These are phyloP conservation scores for Leishmania tarentolae DNA, from an alignment of 208 protist genomes.

Conservation along the genomic window DNA sequence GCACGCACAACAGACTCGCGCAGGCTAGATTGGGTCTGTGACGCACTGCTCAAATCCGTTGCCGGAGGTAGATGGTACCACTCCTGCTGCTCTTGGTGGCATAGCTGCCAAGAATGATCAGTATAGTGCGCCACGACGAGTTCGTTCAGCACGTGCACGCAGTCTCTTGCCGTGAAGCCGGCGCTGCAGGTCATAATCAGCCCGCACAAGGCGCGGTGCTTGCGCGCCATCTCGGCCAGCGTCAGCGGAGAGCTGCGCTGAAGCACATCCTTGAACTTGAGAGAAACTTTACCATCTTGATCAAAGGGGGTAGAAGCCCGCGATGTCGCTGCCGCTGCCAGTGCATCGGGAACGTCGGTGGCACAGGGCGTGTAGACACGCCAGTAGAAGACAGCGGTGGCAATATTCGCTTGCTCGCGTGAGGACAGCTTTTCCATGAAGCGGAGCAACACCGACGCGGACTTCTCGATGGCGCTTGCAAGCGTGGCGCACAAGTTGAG, in stretches of 20 bases:
- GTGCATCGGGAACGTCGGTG: neutral
- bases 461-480: constrained; percentile 17
- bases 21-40: neutral
- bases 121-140: constrained; percentile 25
- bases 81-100: neutral
- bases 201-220: constrained; percentile 37
- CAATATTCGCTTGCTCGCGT: constrained; percentile 42
- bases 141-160: constrained; percentile 56
- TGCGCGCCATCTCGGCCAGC: constrained; percentile 22
- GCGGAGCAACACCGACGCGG: constrained; percentile 34
- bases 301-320: neutral
- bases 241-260: constrained; percentile 11
- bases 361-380: constrained; percentile 17
- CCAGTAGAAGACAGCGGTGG: constrained; percentile 28
- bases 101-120: neutral
- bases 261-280: constrained; percentile 21
- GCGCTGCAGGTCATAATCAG: constrained; percentile 23
- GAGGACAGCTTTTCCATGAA: constrained; percentile 32
- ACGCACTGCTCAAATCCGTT: neutral
- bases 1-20: neutral
- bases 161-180: constrained; percentile 40
- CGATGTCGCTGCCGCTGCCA: neutral
- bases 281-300: neutral
- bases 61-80: neutral
- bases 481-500: constrained; percentile 7